Conservation (phyloP, 768 basidiomycete species). For the Tylopilus balloui region DNA sequence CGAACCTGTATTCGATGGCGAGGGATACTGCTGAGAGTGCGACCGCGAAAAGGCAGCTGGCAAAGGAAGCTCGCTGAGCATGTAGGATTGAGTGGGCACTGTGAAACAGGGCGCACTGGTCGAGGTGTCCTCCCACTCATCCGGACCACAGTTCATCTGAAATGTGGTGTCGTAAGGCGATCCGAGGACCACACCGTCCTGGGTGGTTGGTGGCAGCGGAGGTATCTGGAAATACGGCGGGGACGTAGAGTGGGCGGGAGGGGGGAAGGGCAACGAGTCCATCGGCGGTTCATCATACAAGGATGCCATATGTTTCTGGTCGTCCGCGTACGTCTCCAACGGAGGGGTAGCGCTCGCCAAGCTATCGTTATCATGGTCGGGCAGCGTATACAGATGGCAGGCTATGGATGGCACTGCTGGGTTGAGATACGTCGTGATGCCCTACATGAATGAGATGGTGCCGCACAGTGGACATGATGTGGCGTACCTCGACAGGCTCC, state of each 20-base stretch:
- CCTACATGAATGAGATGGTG: constrained; percentile 16
- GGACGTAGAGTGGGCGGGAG: constrained; percentile 21
- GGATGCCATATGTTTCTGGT: constrained; percentile 5
- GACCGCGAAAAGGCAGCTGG: constrained; percentile 11
- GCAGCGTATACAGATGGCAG: constrained; percentile 13
- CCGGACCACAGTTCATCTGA: constrained; percentile 2
- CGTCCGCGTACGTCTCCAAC: constrained; percentile 8
- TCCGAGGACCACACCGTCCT: constrained; percentile 11
- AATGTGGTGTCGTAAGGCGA: constrained; percentile 15
- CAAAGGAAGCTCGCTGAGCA: constrained; percentile 16
- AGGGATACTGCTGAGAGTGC: constrained; percentile 10
- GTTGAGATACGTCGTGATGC: constrained; percentile 1
- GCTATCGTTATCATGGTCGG: constrained; percentile 13
- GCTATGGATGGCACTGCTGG: constrained; percentile 13
- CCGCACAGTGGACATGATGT: background rate
- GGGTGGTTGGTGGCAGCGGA: constrained; percentile 6
- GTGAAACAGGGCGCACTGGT: constrained; percentile 1
- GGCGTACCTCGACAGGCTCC: constrained; percentile 24
- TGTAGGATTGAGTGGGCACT: constrained; percentile 14
- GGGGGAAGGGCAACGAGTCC: constrained; percentile 31
- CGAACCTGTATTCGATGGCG: constrained; percentile 17
- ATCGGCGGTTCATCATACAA: constrained; percentile 25
- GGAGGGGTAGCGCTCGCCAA: constrained; percentile 7
- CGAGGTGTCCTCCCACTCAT: constrained; percentile 23
- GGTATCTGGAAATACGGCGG: constrained; percentile 19